Percentiles rank a stretch among this genome's conserved stretches.
These are phyloP conservation scores for Sanghuangporus baumii DNA, from an alignment of 1,284 basidiomycete genomes.

Conservation along the genomic window DNA sequence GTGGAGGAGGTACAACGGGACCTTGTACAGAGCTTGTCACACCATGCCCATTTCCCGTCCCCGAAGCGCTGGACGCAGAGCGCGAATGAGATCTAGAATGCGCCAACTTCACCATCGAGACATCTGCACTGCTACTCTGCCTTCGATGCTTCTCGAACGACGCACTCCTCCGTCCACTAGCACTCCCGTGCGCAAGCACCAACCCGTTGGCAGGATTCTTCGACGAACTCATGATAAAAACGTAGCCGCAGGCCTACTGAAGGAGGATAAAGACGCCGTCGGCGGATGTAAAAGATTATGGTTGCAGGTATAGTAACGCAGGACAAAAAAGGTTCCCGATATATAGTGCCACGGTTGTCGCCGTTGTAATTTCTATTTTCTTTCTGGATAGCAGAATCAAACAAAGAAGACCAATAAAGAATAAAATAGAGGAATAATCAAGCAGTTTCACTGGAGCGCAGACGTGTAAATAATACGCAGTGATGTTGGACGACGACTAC, in stretches of 20 bases:
- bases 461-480: too few species aligned
- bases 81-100: neutral
- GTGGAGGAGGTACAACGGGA: slow-evolving; percentile 1
- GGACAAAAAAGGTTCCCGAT: neutral
- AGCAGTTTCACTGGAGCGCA: neutral
- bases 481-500: too few species aligned
- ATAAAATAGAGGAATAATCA: neutral
- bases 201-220: neutral
- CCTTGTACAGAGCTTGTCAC: neutral
- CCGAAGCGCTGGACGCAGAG: neutral
- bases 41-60: neutral
- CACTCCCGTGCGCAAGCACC: neutral
- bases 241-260: neutral
- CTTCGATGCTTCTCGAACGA: slow-evolving; percentile 2
- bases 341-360: neutral
- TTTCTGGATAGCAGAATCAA: neutral
- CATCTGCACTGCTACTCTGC: neutral
- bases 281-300: neutral
- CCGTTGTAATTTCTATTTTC: neutral
- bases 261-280: neutral
- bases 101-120: neutral
- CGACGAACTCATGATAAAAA: neutral
- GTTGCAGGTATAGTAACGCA: neutral
- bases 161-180: neutral
- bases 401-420: neutral